phyloP scores from a whole-genome alignment of 2,329 filamentous ascomycete genomes.

The Pseudocercospora cruenta region DNA sequence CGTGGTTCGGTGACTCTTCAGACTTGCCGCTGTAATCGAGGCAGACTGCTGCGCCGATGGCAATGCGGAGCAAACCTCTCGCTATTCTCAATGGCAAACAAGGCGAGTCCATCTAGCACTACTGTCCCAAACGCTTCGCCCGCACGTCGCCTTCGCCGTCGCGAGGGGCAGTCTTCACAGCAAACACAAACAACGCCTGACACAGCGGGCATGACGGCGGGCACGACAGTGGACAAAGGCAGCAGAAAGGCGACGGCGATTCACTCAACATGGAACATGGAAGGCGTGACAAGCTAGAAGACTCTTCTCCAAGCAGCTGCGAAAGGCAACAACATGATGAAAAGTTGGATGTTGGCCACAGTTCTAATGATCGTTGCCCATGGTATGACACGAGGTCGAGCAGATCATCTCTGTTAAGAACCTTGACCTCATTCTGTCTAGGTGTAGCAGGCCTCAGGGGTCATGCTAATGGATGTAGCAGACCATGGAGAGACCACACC shows the following conservation, averaged over 20 bases:
- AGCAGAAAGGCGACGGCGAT: neutral
- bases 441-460: neutral
- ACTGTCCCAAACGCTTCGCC: neutral
- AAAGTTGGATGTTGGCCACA: neutral
- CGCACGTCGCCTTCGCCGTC: neutral
- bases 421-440: neutral
- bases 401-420: neutral
- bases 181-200: neutral
- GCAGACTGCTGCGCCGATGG: neutral
- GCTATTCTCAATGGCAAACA: neutral
- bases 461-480: neutral
- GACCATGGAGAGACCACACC: neutral
- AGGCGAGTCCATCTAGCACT: neutral
- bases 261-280: neutral
- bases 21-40: neutral
- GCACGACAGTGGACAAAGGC: neutral
- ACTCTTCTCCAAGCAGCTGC: conserved; percentile 13
- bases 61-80: neutral
- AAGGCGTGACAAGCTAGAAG: neutral
- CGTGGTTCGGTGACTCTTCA: neutral
- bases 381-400: neutral
- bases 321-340: conserved; percentile 12
- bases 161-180: neutral
- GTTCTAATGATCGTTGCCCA: neutral
- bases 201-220: neutral